Base-by-base conservation (phyloP, 768 basidiomycete genomes). In the Auricularia sp. region DNA sequence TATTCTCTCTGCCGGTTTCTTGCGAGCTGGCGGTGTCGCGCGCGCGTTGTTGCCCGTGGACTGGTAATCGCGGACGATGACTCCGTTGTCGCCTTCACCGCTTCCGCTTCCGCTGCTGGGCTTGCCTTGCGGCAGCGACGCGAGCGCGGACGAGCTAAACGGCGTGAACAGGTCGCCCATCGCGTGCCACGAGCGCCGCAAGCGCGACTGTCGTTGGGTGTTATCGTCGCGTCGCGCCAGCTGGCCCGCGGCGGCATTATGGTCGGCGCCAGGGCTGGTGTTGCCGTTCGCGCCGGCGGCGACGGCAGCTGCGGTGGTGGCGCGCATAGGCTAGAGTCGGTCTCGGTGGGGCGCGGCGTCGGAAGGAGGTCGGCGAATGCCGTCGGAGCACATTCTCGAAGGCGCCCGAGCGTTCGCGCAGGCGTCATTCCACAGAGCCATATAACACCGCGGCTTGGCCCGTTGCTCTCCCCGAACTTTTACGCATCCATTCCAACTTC, bases 1-100 rank as follows among this genome's bases (percentile, higher is more conserved):
- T 70, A 98, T 80, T 0, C 88, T 84, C 0, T 89, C 89, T 0
- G 88, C 78, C 24, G 91, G 84, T 75, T 94, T 94, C 78, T 88
- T 90, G 0, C 92, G 92, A 0, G 93, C 82, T 44, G 0, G 87
- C 71, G 3, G 79, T 72, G 69, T 82, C 88, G 73, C 21, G 56
- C 56, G 34, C 56, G 56, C 11, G 2, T 14, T 35, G 56, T 24
- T 51, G 47, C 47, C 47, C 47, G 91, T 91, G 2, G 90, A 79
- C 71, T 86, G 85, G 71, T 92, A 92, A 74, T 92, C 88, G 56
- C 85, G 78, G 47, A 54, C 44, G 39, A 56, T 59, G 36, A 89
- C 80, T 36, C 83, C 82, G 13, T 85, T 80, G 4, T 85, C 86
- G 56, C 78, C 68, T 3, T 80, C 75, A 2, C 72, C 73, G 59